Percentiles rank a stretch among this genome's conserved stretches.
Evolutionary conservation across 2,329 filamentous ascomycete genomes (phyloP).

Genomic region (Aspergillus alliaceus): DNA sequence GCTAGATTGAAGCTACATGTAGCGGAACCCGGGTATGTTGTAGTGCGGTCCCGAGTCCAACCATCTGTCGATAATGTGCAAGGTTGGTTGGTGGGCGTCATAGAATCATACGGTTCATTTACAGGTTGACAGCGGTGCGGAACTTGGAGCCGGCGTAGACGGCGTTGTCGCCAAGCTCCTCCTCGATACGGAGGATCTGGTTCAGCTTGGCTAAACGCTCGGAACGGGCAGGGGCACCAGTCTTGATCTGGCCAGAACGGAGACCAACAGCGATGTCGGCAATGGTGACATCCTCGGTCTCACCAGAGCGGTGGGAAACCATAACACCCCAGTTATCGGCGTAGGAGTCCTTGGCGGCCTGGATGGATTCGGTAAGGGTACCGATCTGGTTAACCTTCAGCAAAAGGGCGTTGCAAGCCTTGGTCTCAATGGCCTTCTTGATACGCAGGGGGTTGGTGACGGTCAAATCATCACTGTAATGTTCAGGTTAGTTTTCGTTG

Average conservation of each 20-base stretch:
- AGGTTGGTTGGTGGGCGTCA: constrained; percentile 3
- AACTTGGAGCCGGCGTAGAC: constrained; percentile 91
- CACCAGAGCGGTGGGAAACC: constrained; percentile 98
- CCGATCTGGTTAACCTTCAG: constrained; percentile 99
- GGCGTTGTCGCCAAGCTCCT: constrained; percentile 91
- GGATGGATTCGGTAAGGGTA: constrained; percentile 97
- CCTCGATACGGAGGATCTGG: constrained; percentile 99
- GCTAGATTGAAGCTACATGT: constrained; percentile 9
- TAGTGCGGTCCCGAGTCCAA: constrained; percentile 7
- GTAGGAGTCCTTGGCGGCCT: constrained; percentile 98
- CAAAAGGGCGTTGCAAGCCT: constrained; percentile 96
- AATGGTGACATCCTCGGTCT: constrained; percentile 99
- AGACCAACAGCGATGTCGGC: constrained; percentile 97
- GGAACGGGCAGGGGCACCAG: constrained; percentile 90
- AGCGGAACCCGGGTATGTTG: constrained; percentile 4
- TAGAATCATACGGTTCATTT: constrained; percentile 42
- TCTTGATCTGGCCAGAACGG: constrained; percentile 97
- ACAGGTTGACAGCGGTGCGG: constrained; percentile 86
- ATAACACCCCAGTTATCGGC: constrained; percentile 97
- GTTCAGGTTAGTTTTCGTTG: background rate
- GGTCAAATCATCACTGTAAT: constrained; percentile 80
- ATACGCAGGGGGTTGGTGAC: constrained; percentile 99
- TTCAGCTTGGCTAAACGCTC: constrained; percentile 99
- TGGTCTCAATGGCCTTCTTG: constrained; percentile 99
- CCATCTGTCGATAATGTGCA: constrained; percentile 5